Percentiles rank a stretch among this genome's conserved stretches.
phyloP scores from a whole-genome alignment of 2,329 filamentous ascomycete species.

The Hypoxylon sp. region DNA sequence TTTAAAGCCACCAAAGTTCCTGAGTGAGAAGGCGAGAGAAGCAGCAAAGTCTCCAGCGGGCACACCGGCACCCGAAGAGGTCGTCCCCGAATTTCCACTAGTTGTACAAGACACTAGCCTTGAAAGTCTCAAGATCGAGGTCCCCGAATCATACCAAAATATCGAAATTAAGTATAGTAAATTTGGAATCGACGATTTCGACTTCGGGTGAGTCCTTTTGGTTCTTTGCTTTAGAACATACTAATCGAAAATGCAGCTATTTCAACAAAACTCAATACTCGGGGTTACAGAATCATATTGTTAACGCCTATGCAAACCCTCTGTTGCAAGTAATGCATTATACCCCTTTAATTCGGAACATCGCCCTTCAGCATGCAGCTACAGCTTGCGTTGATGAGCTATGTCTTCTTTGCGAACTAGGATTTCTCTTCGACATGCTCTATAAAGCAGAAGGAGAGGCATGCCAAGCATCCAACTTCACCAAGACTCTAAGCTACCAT shows the following conservation, averaged over 20 bases:
- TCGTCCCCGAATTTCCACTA: constrained; percentile 71
- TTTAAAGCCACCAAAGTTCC: constrained; percentile 86
- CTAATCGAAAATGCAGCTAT: constrained; percentile 68
- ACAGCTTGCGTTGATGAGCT: constrained; percentile 85
- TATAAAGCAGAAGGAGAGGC: constrained; percentile 95
- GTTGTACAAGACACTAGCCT: constrained; percentile 78
- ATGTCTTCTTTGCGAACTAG: constrained; percentile 93
- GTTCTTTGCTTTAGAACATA: not conserved
- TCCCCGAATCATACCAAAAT: constrained; percentile 90
- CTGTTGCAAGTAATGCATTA: constrained; percentile 93
- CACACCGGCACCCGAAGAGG: constrained; percentile 61
- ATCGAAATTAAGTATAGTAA: constrained; percentile 99
- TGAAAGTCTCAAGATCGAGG: constrained; percentile 83
- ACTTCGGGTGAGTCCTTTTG: constrained; percentile 79
- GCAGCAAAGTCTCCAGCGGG: constrained; percentile 63
- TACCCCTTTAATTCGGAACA: constrained; percentile 87
- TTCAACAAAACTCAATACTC: constrained; percentile 96
- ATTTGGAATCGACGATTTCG: constrained; percentile 99
- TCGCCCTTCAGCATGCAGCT: constrained; percentile 90
- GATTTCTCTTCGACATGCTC: constrained; percentile 97
- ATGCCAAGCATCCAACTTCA: constrained; percentile 94
- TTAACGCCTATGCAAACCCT: constrained; percentile 96
- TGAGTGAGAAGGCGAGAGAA: constrained; percentile 92
- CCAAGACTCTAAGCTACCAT: constrained; percentile 89
- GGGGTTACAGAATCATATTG: constrained; percentile 94